Evolutionary conservation across 1,284 basidiomycete species (phyloP), one percentile per base, ranked within the genome.

Genomic region (Ceratobasidium theobromae): DNA sequence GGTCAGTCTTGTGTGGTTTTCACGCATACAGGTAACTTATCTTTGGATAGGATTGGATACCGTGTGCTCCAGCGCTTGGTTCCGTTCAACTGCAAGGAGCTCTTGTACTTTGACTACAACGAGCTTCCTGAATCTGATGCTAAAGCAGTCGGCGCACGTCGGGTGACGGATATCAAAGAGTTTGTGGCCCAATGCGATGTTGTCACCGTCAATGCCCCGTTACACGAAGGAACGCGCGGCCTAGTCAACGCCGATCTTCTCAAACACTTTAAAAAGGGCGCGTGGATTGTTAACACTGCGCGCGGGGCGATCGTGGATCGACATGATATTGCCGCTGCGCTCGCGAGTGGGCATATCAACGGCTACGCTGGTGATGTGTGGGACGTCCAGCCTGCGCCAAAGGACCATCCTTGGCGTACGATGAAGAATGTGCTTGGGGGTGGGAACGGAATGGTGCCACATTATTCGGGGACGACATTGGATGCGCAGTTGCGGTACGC

Each of bases 241-340:
- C 84, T 95, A 33, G 81, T 95, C 73, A 91, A 94, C 80, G 83
- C 84, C 46, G 91, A 95, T 41, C 85, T 92, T 55, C 81, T 98
- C 72, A 84, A 84, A 74, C 88, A 91, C 80, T 91, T 97, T 85
- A 97, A 98, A 84, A 89, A 90, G 74, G 87, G 87, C 53, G 83
- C 89, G n/a, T 95, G 90, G 89, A 83, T 95, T 71, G 86, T 96
- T 75, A 95, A 96, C 84, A 95, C 93, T 32, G 94, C 94, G 46
- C 91, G 93, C 72, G 95, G 95, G 51, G 95, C 95, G 55, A 95
- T 98, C 74, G 92, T 88, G 76, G 88, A 93, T 78, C 86, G 87
- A 70, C 83, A 92, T 69, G 93, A 86, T 51, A 86, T 97, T 67
- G 86, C 86, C 9, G 85, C 77, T 1, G 93, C 94, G 9, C 77